Base-by-base conservation (phyloP, 1,139 yeast species). In the Yamadazyma membranifaciens region DNA sequence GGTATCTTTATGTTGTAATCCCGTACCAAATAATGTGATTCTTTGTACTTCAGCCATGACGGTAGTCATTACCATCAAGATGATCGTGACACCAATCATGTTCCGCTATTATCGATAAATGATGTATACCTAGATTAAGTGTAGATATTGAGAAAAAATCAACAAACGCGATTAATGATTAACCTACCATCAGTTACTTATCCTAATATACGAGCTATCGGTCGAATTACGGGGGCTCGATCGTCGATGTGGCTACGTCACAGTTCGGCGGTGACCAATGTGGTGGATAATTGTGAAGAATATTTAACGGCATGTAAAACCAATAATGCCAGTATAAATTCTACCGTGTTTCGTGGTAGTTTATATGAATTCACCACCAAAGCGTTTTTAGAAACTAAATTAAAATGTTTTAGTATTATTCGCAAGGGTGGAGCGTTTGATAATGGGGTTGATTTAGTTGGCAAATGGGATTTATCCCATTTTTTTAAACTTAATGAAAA, bases 341-440 rank as follows among this genome's bases (percentile, higher is more conserved):
- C 86, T 0, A 68, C 82, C 0, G 80, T 76, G 0, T 83, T 83
- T 54, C 67, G 71, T 48, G 95, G 95, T 1, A 82, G 87, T 1
- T 55, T 85, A 6, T 87, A 85, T 53, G 95, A 87, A 52, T 64
- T 80, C 33, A 65, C 77, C 1, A 69, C 79, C 27, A 70, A 75
- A 54, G 64, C 75, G 37, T 69, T 75, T 47, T 60, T 83, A 2
- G 60, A 66, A 40, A 42, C 60, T 2, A 56, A 65, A 36, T 59
- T 81, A 24, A 52, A 65, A 16, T 69, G 81, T 47, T 70, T 68
- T 42, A 68, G 73, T 41, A 38, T 71, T 34, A 39, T 56, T 4
- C 56, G 69, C 22, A 56, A 59, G 4, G 95, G 95, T 2, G 92
- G 94, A 0, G 68, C 87, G 0, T 76, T 77, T 45, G 95, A 87